Percentiles rank a stretch among this genome's conserved stretches.
Evolutionary conservation across 2,329 filamentous ascomycete species (phyloP).

Genomic region (Calonectria leucothoes): DNA sequence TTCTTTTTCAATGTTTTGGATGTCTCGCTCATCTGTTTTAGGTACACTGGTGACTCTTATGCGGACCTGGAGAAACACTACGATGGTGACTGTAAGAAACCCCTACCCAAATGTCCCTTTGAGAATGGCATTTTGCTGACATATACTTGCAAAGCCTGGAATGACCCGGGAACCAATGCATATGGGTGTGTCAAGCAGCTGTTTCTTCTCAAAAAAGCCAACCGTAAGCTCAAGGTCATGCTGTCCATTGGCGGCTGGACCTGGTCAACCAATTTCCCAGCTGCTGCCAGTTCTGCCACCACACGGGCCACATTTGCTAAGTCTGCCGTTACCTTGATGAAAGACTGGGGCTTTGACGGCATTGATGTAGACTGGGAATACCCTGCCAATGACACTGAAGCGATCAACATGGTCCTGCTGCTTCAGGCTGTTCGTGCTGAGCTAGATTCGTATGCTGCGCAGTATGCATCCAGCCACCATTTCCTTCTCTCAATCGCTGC

Average conservation of each 20-base stretch:
- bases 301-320: slow-evolving; percentile 74
- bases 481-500: slow-evolving; percentile 64
- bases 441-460: slow-evolving; percentile 58
- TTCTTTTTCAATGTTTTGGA: accelerated
- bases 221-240: slow-evolving; percentile 80
- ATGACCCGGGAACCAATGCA: slow-evolving; percentile 73
- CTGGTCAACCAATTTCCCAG: slow-evolving; percentile 79
- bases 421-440: slow-evolving; percentile 54
- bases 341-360: slow-evolving; percentile 73
- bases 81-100: slow-evolving; percentile 28
- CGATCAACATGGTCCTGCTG: slow-evolving; percentile 54
- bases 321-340: slow-evolving; percentile 75
- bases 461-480: slow-evolving; percentile 54
- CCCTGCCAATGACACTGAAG: slow-evolving; percentile 49
- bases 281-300: slow-evolving; percentile 69
- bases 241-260: slow-evolving; percentile 88
- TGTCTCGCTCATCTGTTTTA: neutral
- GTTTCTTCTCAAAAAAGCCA: slow-evolving; percentile 77
- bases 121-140: neutral
- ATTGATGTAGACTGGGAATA: slow-evolving; percentile 57
- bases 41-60: slow-evolving; percentile 31
- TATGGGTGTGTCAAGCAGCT: slow-evolving; percentile 85
- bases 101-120: neutral
- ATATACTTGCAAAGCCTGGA: slow-evolving; percentile 46
- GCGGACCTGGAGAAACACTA: slow-evolving; percentile 36